Evolutionary conservation across 1,284 basidiomycete genomes (phyloP).

Genomic region (Uromyces viciae-fabae): DNA sequence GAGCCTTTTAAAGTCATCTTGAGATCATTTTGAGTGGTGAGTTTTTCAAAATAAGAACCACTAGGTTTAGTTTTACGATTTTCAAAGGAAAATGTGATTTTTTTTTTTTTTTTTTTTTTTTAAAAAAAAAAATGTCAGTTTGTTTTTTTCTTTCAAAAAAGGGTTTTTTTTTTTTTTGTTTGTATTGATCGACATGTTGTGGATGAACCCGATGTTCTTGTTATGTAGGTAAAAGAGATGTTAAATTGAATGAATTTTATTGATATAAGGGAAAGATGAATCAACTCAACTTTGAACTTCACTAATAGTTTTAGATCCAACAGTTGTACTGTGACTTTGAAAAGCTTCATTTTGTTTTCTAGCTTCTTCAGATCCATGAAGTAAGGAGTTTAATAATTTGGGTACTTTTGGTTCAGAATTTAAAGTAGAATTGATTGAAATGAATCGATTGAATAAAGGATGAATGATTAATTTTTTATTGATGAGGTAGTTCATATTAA

Average conservation of each 20-base stretch:
- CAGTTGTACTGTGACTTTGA: constrained; percentile 42
- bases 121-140: no score
- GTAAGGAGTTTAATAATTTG: constrained; percentile 31
- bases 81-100: neutral
- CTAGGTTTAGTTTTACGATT: neutral
- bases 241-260: neutral
- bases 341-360: constrained; percentile 36
- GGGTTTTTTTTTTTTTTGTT: no score
- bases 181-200: constrained; percentile 41
- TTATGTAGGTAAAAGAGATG: neutral
- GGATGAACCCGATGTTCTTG: constrained; percentile 37
- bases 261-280: neutral
- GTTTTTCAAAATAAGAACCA: constrained; percentile 32
- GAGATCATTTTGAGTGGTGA: constrained; percentile 19
- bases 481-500: no score
- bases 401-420: constrained; percentile 10
- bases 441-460: no score
- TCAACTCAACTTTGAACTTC: constrained; percentile 29
- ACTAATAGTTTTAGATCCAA: constrained; percentile 40
- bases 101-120: no score
- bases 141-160: no score
- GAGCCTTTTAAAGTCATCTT: constrained; percentile 43
- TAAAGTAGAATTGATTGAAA: constrained; percentile 16
- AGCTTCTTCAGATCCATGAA: constrained; percentile 43
- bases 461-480: no score